phyloP scores from a whole-genome alignment of 176 grass and related monocot species.

The Zea luxurians region DNA sequence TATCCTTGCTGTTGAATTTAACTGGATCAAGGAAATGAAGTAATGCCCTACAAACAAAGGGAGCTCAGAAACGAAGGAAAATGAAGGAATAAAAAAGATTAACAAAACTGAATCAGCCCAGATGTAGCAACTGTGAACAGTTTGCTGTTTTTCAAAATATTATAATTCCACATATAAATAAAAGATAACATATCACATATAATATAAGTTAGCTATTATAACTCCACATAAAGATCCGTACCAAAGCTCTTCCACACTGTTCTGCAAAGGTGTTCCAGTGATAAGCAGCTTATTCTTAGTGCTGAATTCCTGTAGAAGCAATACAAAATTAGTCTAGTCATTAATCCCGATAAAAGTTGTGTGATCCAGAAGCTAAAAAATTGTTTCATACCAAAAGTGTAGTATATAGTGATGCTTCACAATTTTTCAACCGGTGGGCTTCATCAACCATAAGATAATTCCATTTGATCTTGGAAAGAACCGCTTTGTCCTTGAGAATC shows the following conservation, averaged over 20 bases:
- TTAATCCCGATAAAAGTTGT: slow-evolving; percentile 1
- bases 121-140: slow-evolving; percentile 21
- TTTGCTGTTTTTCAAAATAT: slow-evolving; percentile 10
- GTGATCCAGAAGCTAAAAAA: slow-evolving; percentile 19
- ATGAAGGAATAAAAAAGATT: neutral
- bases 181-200: neutral
- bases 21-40: slow-evolving; percentile 95
- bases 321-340: slow-evolving; percentile 23
- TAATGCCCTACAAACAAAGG: slow-evolving; percentile 64
- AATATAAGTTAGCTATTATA: slow-evolving; percentile 8
- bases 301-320: slow-evolving; percentile 73
- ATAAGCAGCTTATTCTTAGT: slow-evolving; percentile 99
- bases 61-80: slow-evolving; percentile 14
- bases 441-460: slow-evolving; percentile 99
- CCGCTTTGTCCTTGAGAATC: slow-evolving; percentile 96
- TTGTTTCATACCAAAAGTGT: slow-evolving; percentile 71
- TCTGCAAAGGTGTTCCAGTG: slow-evolving; percentile 97
- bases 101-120: neutral
- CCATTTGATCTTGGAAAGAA: slow-evolving; percentile 95
- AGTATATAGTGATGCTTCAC: slow-evolving; percentile 95
- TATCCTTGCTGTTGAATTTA: slow-evolving; percentile 93
- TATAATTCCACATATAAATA: slow-evolving; percentile 5
- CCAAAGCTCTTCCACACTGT: slow-evolving; percentile 98
- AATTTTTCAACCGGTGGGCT: slow-evolving; percentile 93
- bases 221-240: slow-evolving; percentile 37